These are phyloP conservation scores for Nitzschia putrida DNA, from an alignment of 108 stramenopile species.

Conservation along the genomic window DNA sequence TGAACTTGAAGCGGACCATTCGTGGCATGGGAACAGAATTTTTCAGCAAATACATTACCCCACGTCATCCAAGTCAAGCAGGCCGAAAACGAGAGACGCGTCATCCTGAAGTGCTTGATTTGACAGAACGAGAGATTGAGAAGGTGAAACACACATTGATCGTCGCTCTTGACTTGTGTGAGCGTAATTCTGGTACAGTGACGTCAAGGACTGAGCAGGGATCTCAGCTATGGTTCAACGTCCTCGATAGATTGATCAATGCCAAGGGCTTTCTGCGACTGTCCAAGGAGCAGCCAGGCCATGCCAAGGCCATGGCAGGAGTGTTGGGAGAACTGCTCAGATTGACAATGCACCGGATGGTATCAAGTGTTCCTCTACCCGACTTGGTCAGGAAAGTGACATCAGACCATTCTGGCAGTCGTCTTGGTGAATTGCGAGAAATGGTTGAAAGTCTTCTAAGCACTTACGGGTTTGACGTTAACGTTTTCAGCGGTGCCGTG, in stretches of 20 bases:
- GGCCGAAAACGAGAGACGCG: slow-evolving; percentile 18
- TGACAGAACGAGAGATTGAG: slow-evolving; percentile 59
- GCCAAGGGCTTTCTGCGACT: slow-evolving; percentile 73
- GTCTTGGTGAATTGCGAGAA: slow-evolving; percentile 83
- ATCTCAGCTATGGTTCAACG: slow-evolving; percentile 83
- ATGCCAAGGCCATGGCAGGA: slow-evolving; percentile 55
- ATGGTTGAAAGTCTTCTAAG: slow-evolving; percentile 70
- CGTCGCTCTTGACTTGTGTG: slow-evolving; percentile 78
- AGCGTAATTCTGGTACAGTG: slow-evolving; percentile 71
- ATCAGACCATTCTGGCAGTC: slow-evolving; percentile 73
- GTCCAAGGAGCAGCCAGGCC: slow-evolving; percentile 61
- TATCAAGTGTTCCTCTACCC: slow-evolving; percentile 70
- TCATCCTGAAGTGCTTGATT: slow-evolving; percentile 21
- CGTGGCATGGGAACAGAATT: slow-evolving; percentile 49
- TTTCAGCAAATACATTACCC: slow-evolving; percentile 15
- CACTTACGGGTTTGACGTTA: slow-evolving; percentile 69
- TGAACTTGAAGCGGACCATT: slow-evolving; percentile 63
- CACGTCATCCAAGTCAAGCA: background rate
- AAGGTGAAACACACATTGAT: slow-evolving; percentile 65
- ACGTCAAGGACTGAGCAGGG: slow-evolving; percentile 63
- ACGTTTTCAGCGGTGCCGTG: slow-evolving; percentile 63
- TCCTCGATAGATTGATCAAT: slow-evolving; percentile 80
- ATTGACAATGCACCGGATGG: slow-evolving; percentile 81
- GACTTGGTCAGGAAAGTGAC: slow-evolving; percentile 83
- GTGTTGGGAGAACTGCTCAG: slow-evolving; percentile 71